These are phyloP conservation scores for Lolium rigidum DNA, from an alignment of 176 grass and related monocot species.

Conservation along the genomic window DNA sequence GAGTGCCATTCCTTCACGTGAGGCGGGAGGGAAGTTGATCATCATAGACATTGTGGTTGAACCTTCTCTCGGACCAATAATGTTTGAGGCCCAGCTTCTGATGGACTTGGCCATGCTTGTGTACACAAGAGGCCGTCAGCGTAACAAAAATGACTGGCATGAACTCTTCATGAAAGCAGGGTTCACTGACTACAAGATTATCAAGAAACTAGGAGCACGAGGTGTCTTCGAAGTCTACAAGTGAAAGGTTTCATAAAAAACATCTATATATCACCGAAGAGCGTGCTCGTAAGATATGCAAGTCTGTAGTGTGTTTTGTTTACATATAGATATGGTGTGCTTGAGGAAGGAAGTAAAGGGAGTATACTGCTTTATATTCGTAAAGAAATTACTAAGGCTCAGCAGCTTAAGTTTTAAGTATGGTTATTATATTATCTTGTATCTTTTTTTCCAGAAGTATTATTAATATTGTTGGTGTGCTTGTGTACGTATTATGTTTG, in stretches of 20 bases:
- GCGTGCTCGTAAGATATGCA: neutral
- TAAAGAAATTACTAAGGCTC: neutral
- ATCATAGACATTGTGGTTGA: constrained; percentile 41
- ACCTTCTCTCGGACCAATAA: neutral
- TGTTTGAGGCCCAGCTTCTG: constrained; percentile 38
- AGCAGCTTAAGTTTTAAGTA: neutral
- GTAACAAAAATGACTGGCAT: constrained; percentile 44
- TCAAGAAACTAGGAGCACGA: constrained; percentile 27
- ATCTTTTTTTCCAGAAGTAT: neutral
- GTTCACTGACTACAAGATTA: constrained; percentile 38
- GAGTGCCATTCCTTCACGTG: constrained; percentile 40
- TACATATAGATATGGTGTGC: neutral
- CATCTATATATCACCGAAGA: neutral
- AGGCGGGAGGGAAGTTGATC: constrained; percentile 47
- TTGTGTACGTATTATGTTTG: neutral
- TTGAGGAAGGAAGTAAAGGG: neutral
- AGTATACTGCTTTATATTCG: neutral
- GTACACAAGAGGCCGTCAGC: constrained; percentile 30
- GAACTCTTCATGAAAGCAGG: constrained; percentile 46
- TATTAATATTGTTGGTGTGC: neutral
- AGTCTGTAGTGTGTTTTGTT: neutral
- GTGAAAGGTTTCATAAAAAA: neutral
- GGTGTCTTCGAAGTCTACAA: constrained; percentile 32
- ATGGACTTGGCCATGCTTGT: constrained; percentile 49
- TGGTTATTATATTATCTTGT: neutral